Evolutionary conservation across 2,329 filamentous ascomycete genomes (phyloP).

Genomic region (Chaetothyriales sp.): DNA sequence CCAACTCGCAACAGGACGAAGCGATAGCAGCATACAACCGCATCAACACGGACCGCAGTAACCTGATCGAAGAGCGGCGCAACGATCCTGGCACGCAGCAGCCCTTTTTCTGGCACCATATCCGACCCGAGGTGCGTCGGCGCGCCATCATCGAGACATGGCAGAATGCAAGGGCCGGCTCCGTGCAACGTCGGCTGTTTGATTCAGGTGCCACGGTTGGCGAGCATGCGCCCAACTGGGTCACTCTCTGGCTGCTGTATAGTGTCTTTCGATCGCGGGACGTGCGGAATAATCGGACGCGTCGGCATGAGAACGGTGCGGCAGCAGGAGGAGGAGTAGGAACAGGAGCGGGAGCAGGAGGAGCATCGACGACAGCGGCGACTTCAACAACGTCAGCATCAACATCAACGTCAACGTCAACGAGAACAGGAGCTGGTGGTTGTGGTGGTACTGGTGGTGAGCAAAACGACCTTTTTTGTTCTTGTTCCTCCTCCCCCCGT

Average conservation of each 20-base stretch:
- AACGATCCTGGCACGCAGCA: slow-evolving; percentile 25
- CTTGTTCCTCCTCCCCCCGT: too few relatives aligned
- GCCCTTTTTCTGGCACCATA: slow-evolving; percentile 34
- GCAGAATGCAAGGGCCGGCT: slow-evolving; percentile 23
- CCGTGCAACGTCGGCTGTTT: slow-evolving; percentile 26
- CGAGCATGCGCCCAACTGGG: slow-evolving; percentile 33
- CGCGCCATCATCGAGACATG: slow-evolving; percentile 30
- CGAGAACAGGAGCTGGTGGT: too few relatives aligned
- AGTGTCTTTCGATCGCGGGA: slow-evolving; percentile 34
- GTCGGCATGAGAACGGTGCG: slow-evolving; percentile 20
- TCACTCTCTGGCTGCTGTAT: slow-evolving; percentile 32
- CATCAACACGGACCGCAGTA: slow-evolving; percentile 26
- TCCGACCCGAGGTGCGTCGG: slow-evolving; percentile 28
- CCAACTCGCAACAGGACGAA: slow-evolving; percentile 26
- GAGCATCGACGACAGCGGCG: slow-evolving; percentile 1
- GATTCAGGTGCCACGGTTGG: slow-evolving; percentile 27
- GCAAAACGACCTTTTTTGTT: background rate
- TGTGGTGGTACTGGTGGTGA: slow-evolving; percentile 10
- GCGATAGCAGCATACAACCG: slow-evolving; percentile 29
- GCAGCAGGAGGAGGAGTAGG: slow-evolving; percentile 6
- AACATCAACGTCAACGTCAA: background rate
- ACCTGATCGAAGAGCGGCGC: slow-evolving; percentile 27
- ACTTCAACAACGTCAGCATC: background rate
- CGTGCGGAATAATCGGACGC: slow-evolving; percentile 32
- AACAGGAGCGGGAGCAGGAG: slow-evolving; percentile 4